phyloP scores from a whole-genome alignment of 2,329 filamentous ascomycete species.

The Fusarium transvaalense region DNA sequence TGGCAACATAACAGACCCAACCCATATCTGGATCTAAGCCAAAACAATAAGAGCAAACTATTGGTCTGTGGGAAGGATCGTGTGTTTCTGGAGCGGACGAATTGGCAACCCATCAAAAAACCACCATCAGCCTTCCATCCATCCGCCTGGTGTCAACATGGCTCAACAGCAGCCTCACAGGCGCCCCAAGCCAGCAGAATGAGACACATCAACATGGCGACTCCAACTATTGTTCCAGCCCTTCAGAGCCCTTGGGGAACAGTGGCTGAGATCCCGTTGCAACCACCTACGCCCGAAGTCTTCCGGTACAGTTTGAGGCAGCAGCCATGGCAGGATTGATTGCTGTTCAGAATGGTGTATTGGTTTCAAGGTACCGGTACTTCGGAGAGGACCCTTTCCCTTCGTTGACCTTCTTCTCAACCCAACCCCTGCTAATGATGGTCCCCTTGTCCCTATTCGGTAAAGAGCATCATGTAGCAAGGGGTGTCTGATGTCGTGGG shows the following conservation, averaged over 20 bases:
- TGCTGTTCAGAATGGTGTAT: background rate
- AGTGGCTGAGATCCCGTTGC: slow-evolving; percentile 17
- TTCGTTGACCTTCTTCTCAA: slow-evolving; percentile 41
- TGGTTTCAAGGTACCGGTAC: slow-evolving; percentile 43
- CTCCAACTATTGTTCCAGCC: slow-evolving; percentile 31
- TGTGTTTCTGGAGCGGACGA: slow-evolving; percentile 38
- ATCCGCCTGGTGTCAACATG: slow-evolving; percentile 42
- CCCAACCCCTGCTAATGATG: slow-evolving; percentile 38
- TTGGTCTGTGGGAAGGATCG: slow-evolving; percentile 29
- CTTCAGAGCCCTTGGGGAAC: slow-evolving; percentile 19
- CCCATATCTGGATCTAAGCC: slow-evolving; percentile 21
- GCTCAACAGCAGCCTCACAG: slow-evolving; percentile 49
- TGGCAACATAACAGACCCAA: slow-evolving; percentile 37
- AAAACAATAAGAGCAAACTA: slow-evolving; percentile 12
- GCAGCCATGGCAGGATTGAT: slow-evolving; percentile 10
- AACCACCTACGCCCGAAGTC: slow-evolving; percentile 43
- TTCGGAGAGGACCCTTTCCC: slow-evolving; percentile 37
- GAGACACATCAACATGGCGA: slow-evolving; percentile 14
- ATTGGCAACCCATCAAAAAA: slow-evolving; percentile 46
- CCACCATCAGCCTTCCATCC: slow-evolving; percentile 44
- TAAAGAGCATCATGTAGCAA: slow-evolving; percentile 41
- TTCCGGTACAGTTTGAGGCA: slow-evolving; percentile 36
- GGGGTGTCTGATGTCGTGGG: slow-evolving; percentile 45
- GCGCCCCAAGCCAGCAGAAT: slow-evolving; percentile 15
- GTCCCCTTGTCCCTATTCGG: slow-evolving; percentile 34